These are phyloP conservation scores for Plectosphaerella plurivora DNA, from an alignment of 2,329 filamentous ascomycete species.

Conservation along the genomic window DNA sequence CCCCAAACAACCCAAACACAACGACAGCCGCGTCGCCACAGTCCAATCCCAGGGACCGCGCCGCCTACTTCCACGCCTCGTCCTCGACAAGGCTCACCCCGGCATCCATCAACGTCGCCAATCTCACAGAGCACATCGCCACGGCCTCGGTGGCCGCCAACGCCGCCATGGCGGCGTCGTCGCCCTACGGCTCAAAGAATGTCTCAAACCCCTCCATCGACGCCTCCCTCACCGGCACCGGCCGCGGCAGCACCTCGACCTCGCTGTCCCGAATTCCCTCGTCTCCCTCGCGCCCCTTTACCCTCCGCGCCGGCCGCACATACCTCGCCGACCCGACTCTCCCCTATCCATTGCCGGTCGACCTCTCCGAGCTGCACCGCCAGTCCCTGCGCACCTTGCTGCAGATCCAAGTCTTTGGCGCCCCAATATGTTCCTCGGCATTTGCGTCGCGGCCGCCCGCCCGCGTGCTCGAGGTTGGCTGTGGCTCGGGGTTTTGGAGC, in stretches of 20 bases:
- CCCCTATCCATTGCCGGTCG: slow-evolving; percentile 81
- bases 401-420: slow-evolving; percentile 75
- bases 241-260: slow-evolving; percentile 6
- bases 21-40: background rate
- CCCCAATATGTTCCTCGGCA: slow-evolving; percentile 69
- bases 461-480: slow-evolving; percentile 80
- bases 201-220: slow-evolving; percentile 7
- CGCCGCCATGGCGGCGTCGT: slow-evolving; percentile 2
- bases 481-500: slow-evolving; percentile 86
- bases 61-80: background rate
- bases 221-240: slow-evolving; percentile 1
- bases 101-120: slow-evolving; percentile 2
- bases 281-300: slow-evolving; percentile 46
- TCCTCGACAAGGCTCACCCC: slow-evolving; percentile 1
- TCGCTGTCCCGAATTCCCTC: slow-evolving; percentile 6
- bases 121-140: slow-evolving; percentile 1
- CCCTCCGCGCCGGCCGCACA: slow-evolving; percentile 72
- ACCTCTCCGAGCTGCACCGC: slow-evolving; percentile 80
- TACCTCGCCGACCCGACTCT: slow-evolving; percentile 72
- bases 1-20: background rate
- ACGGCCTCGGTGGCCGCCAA: background rate
- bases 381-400: slow-evolving; percentile 82
- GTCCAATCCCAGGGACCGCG: background rate
- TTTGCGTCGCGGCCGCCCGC: slow-evolving; percentile 64
- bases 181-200: slow-evolving; percentile 7